Percentiles rank a stretch among this genome's conserved stretches.
Evolutionary conservation across 805 yeast species (phyloP).

Genomic region (Ogataea pini): DNA sequence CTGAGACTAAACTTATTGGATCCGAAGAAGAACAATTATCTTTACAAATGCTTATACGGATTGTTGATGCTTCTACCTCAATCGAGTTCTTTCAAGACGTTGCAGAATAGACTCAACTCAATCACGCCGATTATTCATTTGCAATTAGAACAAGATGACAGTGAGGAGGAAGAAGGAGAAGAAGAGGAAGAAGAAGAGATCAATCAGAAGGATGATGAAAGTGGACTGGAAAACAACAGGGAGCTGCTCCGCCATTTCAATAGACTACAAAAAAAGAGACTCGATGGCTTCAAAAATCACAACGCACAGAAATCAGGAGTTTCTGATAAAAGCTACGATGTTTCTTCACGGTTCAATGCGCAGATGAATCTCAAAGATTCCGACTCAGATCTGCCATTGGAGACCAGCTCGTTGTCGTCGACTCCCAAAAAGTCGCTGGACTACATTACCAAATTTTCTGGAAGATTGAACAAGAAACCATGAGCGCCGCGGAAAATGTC

Average conservation of each 20-base stretch:
- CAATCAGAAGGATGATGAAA: slow-evolving; percentile 23
- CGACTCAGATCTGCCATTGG: slow-evolving; percentile 16
- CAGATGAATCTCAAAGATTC: slow-evolving; percentile 18
- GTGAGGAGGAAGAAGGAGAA: slow-evolving; percentile 29
- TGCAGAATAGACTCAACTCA: slow-evolving; percentile 72
- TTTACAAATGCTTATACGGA: slow-evolving; percentile 88
- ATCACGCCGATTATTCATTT: slow-evolving; percentile 44
- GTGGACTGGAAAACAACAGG: slow-evolving; percentile 26
- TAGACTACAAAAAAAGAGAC: slow-evolving; percentile 43
- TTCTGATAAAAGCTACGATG: slow-evolving; percentile 3
- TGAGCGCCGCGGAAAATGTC: background rate
- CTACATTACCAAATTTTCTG: slow-evolving; percentile 29
- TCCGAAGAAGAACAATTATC: slow-evolving; percentile 76
- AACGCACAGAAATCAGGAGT: slow-evolving; percentile 9
- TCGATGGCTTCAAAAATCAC: slow-evolving; percentile 19
- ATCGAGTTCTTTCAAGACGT: slow-evolving; percentile 81
- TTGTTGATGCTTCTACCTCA: slow-evolving; percentile 93
- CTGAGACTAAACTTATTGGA: slow-evolving; percentile 85
- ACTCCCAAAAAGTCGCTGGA: slow-evolving; percentile 25
- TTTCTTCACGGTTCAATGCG: slow-evolving; percentile 15
- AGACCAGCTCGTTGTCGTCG: slow-evolving; percentile 18
- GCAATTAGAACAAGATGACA: slow-evolving; percentile 26
- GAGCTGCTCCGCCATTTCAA: slow-evolving; percentile 48
- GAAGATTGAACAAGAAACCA: slow-evolving; percentile 21
- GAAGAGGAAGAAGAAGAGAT: slow-evolving; percentile 29